Conservation (phyloP, 495 filamentous ascomycete genomes). For the Xylaria castorea region DNA sequence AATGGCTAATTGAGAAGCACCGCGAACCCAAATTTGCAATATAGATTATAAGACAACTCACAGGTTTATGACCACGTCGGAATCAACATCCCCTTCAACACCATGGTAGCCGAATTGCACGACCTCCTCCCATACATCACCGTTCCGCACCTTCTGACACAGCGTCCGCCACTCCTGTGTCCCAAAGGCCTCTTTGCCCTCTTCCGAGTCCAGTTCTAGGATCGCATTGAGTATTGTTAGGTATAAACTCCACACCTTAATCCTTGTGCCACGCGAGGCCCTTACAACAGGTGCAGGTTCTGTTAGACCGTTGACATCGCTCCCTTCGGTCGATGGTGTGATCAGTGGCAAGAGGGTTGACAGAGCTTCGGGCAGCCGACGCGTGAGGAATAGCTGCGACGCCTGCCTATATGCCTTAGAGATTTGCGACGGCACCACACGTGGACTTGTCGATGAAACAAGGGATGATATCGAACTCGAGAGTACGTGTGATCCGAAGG, state of each 20-base stretch:
- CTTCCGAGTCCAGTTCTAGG: conserved; percentile 84
- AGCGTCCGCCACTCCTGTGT: conserved; percentile 81
- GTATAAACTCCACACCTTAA: conserved; percentile 98
- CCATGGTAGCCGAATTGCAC: conserved; percentile 85
- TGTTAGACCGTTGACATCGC: conserved; percentile 41
- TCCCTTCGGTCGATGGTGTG: conserved; percentile 49
- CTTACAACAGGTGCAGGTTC: conserved; percentile 72
- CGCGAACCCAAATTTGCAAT: neutral
- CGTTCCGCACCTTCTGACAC: conserved; percentile 80
- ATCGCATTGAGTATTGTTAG: conserved; percentile 90
- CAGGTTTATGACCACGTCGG: conserved; percentile 93
- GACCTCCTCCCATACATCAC: conserved; percentile 91
- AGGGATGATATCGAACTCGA: conserved; percentile 56
- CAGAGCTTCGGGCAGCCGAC: conserved; percentile 87
- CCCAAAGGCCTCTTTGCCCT: conserved; percentile 87
- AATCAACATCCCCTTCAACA: conserved; percentile 86
- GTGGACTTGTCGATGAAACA: conserved; percentile 56
- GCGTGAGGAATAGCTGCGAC: conserved; percentile 89
- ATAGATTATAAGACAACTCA: conserved; percentile 49
- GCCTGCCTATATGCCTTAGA: conserved; percentile 89
- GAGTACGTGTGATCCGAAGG: conserved; percentile 46
- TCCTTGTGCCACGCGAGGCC: conserved; percentile 76
- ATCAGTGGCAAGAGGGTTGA: conserved; percentile 81
- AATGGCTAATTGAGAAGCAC: neutral
- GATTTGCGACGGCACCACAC: conserved; percentile 65